Conservation (phyloP, 768 basidiomycete species). For the Lactarius vividus region DNA sequence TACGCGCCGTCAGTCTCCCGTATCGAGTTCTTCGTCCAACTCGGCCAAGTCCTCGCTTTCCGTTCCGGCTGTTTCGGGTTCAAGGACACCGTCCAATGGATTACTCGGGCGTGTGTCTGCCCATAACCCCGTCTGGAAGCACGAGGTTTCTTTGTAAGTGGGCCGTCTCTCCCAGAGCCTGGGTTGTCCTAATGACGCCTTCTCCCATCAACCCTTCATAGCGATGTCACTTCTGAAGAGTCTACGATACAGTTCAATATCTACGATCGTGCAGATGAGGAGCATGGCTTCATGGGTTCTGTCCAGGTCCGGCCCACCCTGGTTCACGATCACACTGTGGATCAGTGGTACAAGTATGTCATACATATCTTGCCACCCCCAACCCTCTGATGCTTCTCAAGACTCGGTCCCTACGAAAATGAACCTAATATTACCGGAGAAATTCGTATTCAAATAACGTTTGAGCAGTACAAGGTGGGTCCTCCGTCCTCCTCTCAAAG, state of each 20-base stretch:
- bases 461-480: conserved; percentile 84
- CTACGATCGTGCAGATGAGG: conserved; percentile 81
- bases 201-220: conserved; percentile 36
- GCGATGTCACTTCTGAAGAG: conserved; percentile 90
- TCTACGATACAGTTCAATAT: conserved; percentile 85
- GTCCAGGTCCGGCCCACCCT: conserved; percentile 89
- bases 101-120: conserved; percentile 62
- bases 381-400: conserved; percentile 32
- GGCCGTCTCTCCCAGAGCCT: conserved; percentile 16
- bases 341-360: conserved; percentile 95
- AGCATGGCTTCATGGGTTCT: conserved; percentile 87
- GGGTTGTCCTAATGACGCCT: conserved; percentile 7
- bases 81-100: conserved; percentile 33
- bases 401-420: conserved; percentile 71
- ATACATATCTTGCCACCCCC: conserved; percentile 11
- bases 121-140: conserved; percentile 97
- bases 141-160: conserved; percentile 95
- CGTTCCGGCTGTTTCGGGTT: conserved; percentile 27
- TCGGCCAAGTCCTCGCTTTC: conserved; percentile 28
- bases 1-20: conserved; percentile 20
- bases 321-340: conserved; percentile 90
- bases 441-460: conserved; percentile 92
- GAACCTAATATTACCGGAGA: conserved; percentile 83
- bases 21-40: conserved; percentile 22
- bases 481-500: conserved; percentile 6